Conservation (phyloP, 495 filamentous ascomycete species). For the Hypomontagnella monticulosa region DNA sequence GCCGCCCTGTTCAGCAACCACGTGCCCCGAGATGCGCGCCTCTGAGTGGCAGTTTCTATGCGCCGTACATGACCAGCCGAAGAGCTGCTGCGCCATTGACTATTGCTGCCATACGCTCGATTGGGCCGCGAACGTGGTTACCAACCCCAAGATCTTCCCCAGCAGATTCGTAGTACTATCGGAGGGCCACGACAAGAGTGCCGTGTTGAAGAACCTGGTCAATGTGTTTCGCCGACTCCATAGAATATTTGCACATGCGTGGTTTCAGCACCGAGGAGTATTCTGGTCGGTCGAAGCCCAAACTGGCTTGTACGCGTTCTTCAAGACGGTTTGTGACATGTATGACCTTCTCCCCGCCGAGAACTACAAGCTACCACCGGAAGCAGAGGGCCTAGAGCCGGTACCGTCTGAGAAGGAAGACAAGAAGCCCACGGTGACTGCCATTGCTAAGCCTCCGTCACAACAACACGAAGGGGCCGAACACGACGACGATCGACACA, state of each 20-base stretch:
- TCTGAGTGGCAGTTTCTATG: constrained; percentile 99
- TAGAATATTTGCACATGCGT: constrained; percentile 96
- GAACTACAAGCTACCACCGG: constrained; percentile 92
- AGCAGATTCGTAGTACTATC: constrained; percentile 78
- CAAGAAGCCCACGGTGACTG: constrained; percentile 49
- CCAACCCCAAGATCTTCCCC: constrained; percentile 90
- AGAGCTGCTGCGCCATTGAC: constrained; percentile 96
- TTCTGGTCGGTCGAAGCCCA: constrained; percentile 95
- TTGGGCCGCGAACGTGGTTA: constrained; percentile 92
- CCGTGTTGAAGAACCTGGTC: constrained; percentile 81
- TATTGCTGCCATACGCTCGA: constrained; percentile 99
- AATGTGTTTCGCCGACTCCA: constrained; percentile 96
- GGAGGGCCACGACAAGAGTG: constrained; percentile 66
- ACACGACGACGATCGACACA: constrained; percentile 56
- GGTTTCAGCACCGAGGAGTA: constrained; percentile 95
- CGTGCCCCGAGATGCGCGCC: constrained; percentile 98
- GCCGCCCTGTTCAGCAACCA: constrained; percentile 83
- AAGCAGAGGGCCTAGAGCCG: constrained; percentile 81
- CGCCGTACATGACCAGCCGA: constrained; percentile 94
- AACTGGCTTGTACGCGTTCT: constrained; percentile 90
- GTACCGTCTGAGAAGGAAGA: constrained; percentile 41
- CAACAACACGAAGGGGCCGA: constrained; percentile 44
- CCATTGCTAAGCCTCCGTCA: constrained; percentile 59
- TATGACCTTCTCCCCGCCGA: constrained; percentile 90
- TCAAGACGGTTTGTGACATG: constrained; percentile 94